A percentile compares a stretch with the other conserved stretches of the same genome.
Conservation (phyloP, 2,329 filamentous ascomycete species). For the Talaromyces rugulosus region DNA sequence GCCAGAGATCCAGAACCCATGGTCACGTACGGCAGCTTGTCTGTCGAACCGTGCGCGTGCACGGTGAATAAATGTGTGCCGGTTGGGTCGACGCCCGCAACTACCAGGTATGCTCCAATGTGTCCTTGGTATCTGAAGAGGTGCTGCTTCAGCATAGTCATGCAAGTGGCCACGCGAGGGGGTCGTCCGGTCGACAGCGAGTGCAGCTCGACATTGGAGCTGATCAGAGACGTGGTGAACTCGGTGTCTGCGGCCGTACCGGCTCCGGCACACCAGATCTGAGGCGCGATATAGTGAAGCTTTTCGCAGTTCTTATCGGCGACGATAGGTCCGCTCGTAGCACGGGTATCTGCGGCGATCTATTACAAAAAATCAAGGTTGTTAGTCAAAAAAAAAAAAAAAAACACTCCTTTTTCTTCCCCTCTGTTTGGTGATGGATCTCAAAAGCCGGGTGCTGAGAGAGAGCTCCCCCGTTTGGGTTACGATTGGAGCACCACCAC, state of each 20-base stretch:
- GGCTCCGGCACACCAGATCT: slow-evolving; percentile 98
- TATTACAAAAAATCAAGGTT: slow-evolving; percentile 31
- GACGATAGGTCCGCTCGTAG: slow-evolving; percentile 94
- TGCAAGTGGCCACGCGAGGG: slow-evolving; percentile 95
- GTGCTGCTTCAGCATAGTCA: slow-evolving; percentile 99
- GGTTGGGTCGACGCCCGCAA: slow-evolving; percentile 93
- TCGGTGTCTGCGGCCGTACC: slow-evolving; percentile 98
- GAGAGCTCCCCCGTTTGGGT: not conserved
- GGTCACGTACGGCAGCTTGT: slow-evolving; percentile 98
- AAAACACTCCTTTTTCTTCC: slow-evolving; percentile 7
- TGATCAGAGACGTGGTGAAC: slow-evolving; percentile 98
- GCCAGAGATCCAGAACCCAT: slow-evolving; percentile 96
- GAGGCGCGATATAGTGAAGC: slow-evolving; percentile 95
- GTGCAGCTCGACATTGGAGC: slow-evolving; percentile 96
- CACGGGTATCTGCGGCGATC: slow-evolving; percentile 98
- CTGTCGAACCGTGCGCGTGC: slow-evolving; percentile 94
- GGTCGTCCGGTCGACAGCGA: slow-evolving; percentile 92
- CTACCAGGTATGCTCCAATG: slow-evolving; percentile 96
- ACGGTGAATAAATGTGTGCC: slow-evolving; percentile 95
- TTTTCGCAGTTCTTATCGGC: slow-evolving; percentile 99
- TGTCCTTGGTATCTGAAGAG: slow-evolving; percentile 97
- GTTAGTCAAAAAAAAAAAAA: slow-evolving; percentile 21
- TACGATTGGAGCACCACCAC: not conserved
- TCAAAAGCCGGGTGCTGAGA: not conserved
- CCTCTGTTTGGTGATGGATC: not conserved